Base-by-base conservation (phyloP, 2,329 filamentous ascomycete genomes). In the Pezicula radicicola region DNA sequence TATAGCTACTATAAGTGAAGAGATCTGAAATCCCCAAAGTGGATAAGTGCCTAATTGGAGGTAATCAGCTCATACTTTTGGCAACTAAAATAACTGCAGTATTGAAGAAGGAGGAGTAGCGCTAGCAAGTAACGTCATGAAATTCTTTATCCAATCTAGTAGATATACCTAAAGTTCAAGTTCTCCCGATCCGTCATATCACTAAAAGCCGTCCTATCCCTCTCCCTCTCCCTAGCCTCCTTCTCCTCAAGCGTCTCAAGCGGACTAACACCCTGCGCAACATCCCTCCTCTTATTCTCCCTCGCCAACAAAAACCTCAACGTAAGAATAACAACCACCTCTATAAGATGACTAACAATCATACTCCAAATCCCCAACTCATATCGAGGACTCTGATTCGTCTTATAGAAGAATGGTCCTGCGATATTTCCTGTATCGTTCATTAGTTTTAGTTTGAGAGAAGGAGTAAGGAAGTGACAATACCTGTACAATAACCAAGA, bases 381-480 rank as follows among this genome's bases (percentile, higher is more conserved):
- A 35, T 75, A 74, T 5, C 64, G 64, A 2, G 71, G 72, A 4
- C 72, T 70, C 55, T 85, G 79, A 18, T 71, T 61, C 0, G 73
- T 66, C 48, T 77, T 76, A 64, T 84, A 85, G 68, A 85, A 84
- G 65, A 85, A 84, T 0, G 83, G 83, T 2, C 71, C 73, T 6
- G 75, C 61, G 43, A 75, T 73, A 55, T 74, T 75, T 1, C 70
- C 72, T 12, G 46, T 21, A 33, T 39, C 18, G 16, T 21, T 48
- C 28, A 42, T 19, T 6, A 25, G 40, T 4, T 25, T 3, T 8
- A 25, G n/a, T 3, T 19, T 13, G 10, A 42, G 4, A 7, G 15
- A 8, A 41, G 2, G 13, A 4, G 18, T 3, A 42, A 2, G 18
- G 16, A 25, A 25, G 25, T 6, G 18, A 6, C 6, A 19, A 2